Evolutionary conservation across 805 yeast species (phyloP).

Genomic region (Kodamaea jinghongensis): DNA sequence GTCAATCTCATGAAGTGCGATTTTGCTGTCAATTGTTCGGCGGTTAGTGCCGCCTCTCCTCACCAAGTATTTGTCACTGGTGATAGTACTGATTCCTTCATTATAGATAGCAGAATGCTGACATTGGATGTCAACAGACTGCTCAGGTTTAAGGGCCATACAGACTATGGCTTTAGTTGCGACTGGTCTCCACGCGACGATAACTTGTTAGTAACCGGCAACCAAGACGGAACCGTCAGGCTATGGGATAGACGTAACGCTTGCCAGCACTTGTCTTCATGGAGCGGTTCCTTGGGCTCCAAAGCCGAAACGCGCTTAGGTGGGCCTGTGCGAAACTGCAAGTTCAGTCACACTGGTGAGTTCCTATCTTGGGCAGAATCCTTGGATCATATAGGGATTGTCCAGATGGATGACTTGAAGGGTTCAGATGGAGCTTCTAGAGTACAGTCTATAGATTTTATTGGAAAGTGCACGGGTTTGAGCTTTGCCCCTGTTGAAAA

Average conservation of each 20-base stretch:
- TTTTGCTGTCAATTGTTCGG: conserved; percentile 51
- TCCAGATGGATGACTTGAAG: conserved; percentile 35
- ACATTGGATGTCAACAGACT: conserved; percentile 11
- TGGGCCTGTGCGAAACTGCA: conserved; percentile 54
- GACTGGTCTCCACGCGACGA: conserved; percentile 52
- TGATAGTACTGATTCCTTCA: conserved; percentile 42
- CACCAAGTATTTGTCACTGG: conserved; percentile 48
- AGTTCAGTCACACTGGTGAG: conserved; percentile 46
- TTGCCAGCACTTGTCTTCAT: conserved; percentile 24
- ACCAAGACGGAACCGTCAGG: conserved; percentile 57
- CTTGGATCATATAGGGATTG: conserved; percentile 54
- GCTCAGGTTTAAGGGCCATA: conserved; percentile 41
- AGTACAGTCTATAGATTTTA: conserved; percentile 50
- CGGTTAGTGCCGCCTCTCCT: conserved; percentile 38
- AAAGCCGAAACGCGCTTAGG: conserved; percentile 19
- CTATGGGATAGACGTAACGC: conserved; percentile 49
- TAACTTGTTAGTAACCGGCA: conserved; percentile 50
- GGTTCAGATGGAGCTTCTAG: conserved; percentile 16
- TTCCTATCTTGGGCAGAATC: conserved; percentile 56
- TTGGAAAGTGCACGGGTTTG: conserved; percentile 60
- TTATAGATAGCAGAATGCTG: conserved; percentile 42
- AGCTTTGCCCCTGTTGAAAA: conserved; percentile 43
- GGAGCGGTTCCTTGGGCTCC: conserved; percentile 36
- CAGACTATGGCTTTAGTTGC: conserved; percentile 57
- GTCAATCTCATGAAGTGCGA: conserved; percentile 15